A percentile compares a stretch with the other conserved stretches of the same genome.
Evolutionary conservation across 2,329 filamentous ascomycete genomes (phyloP).

Genomic region (Beauveria pseudobassiana): DNA sequence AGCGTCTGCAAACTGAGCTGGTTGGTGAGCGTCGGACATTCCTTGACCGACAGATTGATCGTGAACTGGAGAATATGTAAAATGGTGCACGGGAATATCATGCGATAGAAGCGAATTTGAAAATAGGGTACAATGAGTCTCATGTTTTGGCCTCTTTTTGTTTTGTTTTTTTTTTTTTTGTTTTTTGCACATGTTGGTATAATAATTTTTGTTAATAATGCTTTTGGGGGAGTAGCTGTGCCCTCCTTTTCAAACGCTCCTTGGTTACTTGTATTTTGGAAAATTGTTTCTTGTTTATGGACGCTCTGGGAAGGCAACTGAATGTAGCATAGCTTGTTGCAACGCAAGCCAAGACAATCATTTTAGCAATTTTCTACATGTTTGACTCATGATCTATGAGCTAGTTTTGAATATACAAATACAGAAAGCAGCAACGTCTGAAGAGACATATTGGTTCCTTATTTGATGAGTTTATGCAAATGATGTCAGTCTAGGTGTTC

Average conservation of each 20-base stretch:
- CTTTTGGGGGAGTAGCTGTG: background rate
- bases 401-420: background rate
- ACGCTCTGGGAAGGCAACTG: background rate
- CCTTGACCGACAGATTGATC: constrained; percentile 88
- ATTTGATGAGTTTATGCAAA: no score
- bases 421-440: background rate
- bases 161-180: background rate
- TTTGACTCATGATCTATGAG: constrained; percentile 1
- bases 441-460: background rate
- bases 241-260: background rate
- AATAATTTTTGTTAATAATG: constrained; percentile 5
- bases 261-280: background rate
- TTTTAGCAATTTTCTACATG: background rate
- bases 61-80: constrained; percentile 89
- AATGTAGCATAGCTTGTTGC: background rate
- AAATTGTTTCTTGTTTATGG: background rate
- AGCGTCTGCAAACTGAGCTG: constrained; percentile 84
- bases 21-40: constrained; percentile 79
- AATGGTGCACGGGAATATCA: background rate
- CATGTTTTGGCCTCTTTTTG: background rate
- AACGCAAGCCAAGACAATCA: background rate
- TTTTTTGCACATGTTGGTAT: background rate
- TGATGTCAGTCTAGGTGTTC: background rate
- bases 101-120: background rate
- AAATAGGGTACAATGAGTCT: constrained; percentile 1